Evolutionary conservation across 2,329 filamentous ascomycete species (phyloP), one percentile per base, ranked within the genome.

Genomic region (Moelleriella libera): DNA sequence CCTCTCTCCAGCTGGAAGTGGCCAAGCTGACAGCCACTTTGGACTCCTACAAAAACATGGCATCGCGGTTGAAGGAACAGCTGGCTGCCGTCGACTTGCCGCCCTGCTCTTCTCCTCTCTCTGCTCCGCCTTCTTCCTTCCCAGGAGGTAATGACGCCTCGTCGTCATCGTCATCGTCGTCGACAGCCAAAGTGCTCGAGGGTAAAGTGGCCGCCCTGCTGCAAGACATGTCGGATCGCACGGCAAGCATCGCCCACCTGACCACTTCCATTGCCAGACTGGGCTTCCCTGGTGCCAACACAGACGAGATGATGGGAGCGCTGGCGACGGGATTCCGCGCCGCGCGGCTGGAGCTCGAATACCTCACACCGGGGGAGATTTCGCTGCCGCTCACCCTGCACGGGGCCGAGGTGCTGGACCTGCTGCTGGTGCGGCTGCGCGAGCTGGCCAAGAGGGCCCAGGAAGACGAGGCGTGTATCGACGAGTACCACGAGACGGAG

Each of bases 261-360:
- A 67, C 66, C 41, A 51, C 60, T 0, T 67, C 69, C 5, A 69
- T 82, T 32, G 56, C 55, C 7, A 56, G 58, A 1, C 67, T 82
- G 1, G 76, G 76, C 5, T 81, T 81, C 52, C 57, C 63, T 0
- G 70, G 72, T 1, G 51, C 53, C 6, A 70, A 76, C 50, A 67
- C 70, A 0, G 48, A 61, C n/a, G 69, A 71, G n/a, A 68, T 75
- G 48, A 56, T 81, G 6, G 51, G 63, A 1, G 66, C 70, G 0
- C 66, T 82, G 10, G 58, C 67, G 0, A 51, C 64, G 2, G 67
- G 71, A 2, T 75, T 82, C 61, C 73, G 77, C 21, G 60, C 71
- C 2, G 78, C 77, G 1, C 70, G 78, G 1, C 62, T 81, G 0
- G 77, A 82, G 53, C 69, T 82, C 2, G 78, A 82, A 58, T 80